Evolutionary conservation across 345 rosid species (phyloP).

Genomic region (Sonneratia caseolaris): DNA sequence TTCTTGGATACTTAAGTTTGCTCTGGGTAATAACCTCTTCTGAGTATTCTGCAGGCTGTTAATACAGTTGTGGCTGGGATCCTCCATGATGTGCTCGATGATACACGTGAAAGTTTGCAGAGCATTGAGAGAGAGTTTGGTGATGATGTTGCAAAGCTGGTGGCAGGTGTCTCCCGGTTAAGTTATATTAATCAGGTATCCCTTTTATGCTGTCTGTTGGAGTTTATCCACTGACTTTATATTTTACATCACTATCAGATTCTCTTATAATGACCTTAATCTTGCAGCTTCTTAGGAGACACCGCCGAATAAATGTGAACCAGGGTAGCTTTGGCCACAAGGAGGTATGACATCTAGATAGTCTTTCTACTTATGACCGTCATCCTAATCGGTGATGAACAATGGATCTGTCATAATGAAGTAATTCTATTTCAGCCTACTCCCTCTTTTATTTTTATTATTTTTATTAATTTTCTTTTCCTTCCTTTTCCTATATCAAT

Average conservation of each 20-base stretch:
- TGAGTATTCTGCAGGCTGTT: slow-evolving; percentile 30
- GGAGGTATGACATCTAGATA: slow-evolving; percentile 30
- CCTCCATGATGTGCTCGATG: slow-evolving; percentile 62
- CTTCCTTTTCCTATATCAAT: neutral
- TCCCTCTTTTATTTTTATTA: neutral
- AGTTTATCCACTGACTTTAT: neutral
- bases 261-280: slow-evolving; percentile 1
- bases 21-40: neutral
- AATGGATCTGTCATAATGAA: neutral
- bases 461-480: neutral
- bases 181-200: slow-evolving; percentile 61
- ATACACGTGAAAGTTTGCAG: slow-evolving; percentile 37
- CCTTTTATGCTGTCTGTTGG: neutral
- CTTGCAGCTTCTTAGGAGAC: slow-evolving; percentile 48
- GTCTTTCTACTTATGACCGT: neutral
- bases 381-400: neutral
- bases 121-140: slow-evolving; percentile 51
- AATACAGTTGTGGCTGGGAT: slow-evolving; percentile 64
- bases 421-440: neutral
- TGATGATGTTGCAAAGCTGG: slow-evolving; percentile 51
- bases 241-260: neutral
- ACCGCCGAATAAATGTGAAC: slow-evolving; percentile 50
- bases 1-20: neutral
- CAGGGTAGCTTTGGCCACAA: slow-evolving; percentile 42
- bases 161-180: slow-evolving; percentile 60